Conservation (phyloP, 352 stramenopile genomes). For the Phytopythium chamaehyphon region DNA sequence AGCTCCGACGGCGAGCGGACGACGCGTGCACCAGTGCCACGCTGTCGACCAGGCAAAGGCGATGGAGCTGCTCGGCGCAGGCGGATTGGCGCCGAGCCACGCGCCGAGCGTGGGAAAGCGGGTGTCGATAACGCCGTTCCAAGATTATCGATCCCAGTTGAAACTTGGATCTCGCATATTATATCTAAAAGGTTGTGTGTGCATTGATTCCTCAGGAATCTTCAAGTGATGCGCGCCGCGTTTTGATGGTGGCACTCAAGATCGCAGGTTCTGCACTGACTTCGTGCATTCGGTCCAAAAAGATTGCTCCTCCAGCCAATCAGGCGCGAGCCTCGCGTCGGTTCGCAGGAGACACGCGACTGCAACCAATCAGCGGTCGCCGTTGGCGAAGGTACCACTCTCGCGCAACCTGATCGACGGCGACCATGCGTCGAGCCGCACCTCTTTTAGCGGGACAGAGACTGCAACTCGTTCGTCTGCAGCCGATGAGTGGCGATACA, state of each 20-base stretch:
- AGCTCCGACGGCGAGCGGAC: not conserved
- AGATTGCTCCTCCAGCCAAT: conserved; percentile 13
- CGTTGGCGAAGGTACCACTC: not conserved
- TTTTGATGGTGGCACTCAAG: not conserved
- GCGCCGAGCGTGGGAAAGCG: not conserved
- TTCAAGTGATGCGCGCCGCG: not conserved
- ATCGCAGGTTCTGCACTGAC: not conserved
- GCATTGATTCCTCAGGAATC: not conserved
- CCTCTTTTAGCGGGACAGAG: not conserved
- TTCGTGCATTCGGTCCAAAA: not conserved
- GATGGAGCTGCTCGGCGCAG: no score
- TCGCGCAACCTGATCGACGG: no score
- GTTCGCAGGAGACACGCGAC: conserved; percentile 13
- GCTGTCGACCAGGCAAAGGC: not conserved
- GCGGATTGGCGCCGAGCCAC: conserved; percentile 1
- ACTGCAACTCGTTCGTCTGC: no score
- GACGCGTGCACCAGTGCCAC: conserved; percentile 1
- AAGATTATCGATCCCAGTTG: conserved; percentile 4
- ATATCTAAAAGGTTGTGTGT: not conserved
- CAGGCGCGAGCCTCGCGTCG: conserved; percentile 6
- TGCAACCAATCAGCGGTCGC: conserved; percentile 9
- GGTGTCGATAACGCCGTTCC: not conserved
- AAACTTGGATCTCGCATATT: not conserved
- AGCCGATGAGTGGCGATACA: no score
- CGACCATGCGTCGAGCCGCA: no score